A percentile compares a stretch with the other conserved stretches of the same genome.
Evolutionary conservation across 352 stramenopile species (phyloP).

Genomic region (Phytophthora sp.): DNA sequence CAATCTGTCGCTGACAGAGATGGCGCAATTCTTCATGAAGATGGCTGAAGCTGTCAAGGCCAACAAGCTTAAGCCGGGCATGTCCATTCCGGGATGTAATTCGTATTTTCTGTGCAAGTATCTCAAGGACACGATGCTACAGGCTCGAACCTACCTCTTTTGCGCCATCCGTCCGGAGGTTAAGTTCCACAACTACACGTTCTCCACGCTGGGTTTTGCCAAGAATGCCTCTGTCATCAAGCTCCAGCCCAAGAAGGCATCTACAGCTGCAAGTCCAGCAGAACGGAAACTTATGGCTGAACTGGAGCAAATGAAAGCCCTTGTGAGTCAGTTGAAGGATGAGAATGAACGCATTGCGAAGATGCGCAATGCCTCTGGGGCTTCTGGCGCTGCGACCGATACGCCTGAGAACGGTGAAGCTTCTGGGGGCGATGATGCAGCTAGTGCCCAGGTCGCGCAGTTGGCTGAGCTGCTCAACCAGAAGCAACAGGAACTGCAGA

Average conservation of each 20-base stretch:
- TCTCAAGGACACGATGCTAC: constrained; percentile 96
- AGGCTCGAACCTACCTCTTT: constrained; percentile 93
- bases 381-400: constrained; percentile 8
- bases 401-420: constrained; percentile 6
- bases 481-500: constrained; percentile 79
- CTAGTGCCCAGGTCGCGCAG: constrained; percentile 51
- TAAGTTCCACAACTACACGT: constrained; percentile 93
- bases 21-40: constrained; percentile 98
- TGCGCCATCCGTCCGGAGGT: constrained; percentile 94
- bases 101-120: constrained; percentile 97
- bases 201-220: constrained; percentile 94
- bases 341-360: constrained; percentile 86
- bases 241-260: constrained; percentile 95
- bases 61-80: constrained; percentile 94
- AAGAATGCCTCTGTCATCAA: constrained; percentile 96
- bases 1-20: constrained; percentile 95
- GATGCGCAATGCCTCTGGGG: constrained; percentile 41
- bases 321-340: constrained; percentile 82
- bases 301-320: constrained; percentile 93
- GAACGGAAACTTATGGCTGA: constrained; percentile 95
- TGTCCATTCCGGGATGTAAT: constrained; percentile 94
- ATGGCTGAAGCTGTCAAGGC: constrained; percentile 94
- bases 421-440: constrained; percentile 38
- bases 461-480: constrained; percentile 68
- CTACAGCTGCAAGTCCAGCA: constrained; percentile 84